Evolutionary conservation across 2,329 filamentous ascomycete species (phyloP).

Genomic region (Coniochaeta ligniaria): DNA sequence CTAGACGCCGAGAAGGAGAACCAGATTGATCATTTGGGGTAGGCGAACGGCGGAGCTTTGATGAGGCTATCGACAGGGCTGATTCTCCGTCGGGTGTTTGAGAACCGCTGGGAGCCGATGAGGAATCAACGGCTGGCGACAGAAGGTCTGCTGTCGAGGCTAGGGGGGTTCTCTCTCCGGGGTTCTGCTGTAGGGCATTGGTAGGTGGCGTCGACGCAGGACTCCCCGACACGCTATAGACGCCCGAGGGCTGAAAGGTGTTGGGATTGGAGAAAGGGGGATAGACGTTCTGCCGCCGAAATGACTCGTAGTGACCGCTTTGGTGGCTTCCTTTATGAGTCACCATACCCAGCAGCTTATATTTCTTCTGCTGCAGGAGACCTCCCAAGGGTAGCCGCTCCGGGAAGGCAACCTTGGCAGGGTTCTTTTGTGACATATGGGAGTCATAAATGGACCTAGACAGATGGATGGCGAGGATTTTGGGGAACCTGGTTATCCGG

Average conservation of each 20-base stretch:
- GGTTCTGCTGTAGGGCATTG: constrained; percentile 22
- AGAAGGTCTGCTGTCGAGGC: constrained; percentile 41
- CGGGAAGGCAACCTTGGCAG: constrained; percentile 87
- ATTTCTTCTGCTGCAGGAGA: constrained; percentile 68
- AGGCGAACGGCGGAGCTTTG: not conserved
- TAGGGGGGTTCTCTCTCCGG: constrained; percentile 30
- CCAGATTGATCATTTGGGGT: not conserved
- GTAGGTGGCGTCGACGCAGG: constrained; percentile 41
- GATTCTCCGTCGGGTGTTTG: not conserved
- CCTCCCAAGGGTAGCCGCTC: constrained; percentile 79
- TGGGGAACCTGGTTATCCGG: constrained; percentile 80
- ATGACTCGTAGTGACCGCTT: constrained; percentile 95
- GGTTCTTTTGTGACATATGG: constrained; percentile 80
- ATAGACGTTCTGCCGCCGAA: constrained; percentile 75
- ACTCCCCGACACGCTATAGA: constrained; percentile 59
- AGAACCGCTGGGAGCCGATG: constrained; percentile 1
- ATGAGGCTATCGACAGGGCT: not conserved
- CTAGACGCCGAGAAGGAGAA: not conserved
- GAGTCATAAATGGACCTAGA: constrained; percentile 89
- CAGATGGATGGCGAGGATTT: constrained; percentile 83
- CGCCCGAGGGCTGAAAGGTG: constrained; percentile 67
- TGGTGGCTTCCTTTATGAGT: constrained; percentile 95
- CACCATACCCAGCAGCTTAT: constrained; percentile 79
- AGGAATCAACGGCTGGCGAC: constrained; percentile 17
- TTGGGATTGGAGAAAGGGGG: constrained; percentile 77